Percentiles rank a stretch among this genome's conserved stretches.
Conservation (phyloP, 2,329 filamentous ascomycete species). For the Albifimbria verrucaria region DNA sequence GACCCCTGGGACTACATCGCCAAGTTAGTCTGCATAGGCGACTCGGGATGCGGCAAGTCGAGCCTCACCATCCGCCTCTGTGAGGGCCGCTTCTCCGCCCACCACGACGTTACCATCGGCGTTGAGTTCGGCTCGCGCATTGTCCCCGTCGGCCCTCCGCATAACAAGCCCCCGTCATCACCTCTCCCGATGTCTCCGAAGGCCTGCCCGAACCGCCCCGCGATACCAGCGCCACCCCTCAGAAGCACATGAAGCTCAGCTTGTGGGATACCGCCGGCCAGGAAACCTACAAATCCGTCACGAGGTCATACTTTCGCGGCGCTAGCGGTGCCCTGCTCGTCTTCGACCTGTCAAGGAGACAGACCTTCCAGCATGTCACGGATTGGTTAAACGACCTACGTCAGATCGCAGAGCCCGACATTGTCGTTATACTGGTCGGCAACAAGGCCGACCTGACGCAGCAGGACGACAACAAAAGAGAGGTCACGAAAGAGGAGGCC, state of each 20-base stretch:
- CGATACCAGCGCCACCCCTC: constrained; percentile 35
- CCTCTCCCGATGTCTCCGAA: constrained; percentile 15
- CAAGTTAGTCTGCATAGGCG: constrained; percentile 96
- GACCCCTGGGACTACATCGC: constrained; percentile 96
- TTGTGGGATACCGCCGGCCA: constrained; percentile 97
- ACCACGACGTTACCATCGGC: constrained; percentile 96
- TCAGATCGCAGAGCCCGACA: constrained; percentile 92
- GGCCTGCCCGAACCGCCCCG: constrained; percentile 55
- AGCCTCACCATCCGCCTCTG: constrained; percentile 91
- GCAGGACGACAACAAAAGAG: constrained; percentile 59
- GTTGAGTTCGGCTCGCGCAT: constrained; percentile 95
- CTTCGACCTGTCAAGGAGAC: constrained; percentile 85
- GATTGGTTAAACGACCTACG: constrained; percentile 93
- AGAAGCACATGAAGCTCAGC: constrained; percentile 87
- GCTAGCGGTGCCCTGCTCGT: constrained; percentile 72
- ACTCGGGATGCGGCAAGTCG: constrained; percentile 94
- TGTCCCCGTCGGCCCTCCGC: constrained; percentile 83
- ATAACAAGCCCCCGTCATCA: constrained; percentile 44
- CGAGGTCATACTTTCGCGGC: constrained; percentile 88
- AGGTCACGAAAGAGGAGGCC: constrained; percentile 80
- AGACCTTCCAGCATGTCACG: constrained; percentile 84
- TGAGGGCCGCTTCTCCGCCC: constrained; percentile 89
- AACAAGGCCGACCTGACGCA: constrained; percentile 87
- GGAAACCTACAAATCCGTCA: constrained; percentile 96
- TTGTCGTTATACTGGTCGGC: constrained; percentile 90